A percentile compares a stretch with the other conserved stretches of the same genome.
Conservation (phyloP, 2,329 filamentous ascomycete species). For the Didymella pinodella region DNA sequence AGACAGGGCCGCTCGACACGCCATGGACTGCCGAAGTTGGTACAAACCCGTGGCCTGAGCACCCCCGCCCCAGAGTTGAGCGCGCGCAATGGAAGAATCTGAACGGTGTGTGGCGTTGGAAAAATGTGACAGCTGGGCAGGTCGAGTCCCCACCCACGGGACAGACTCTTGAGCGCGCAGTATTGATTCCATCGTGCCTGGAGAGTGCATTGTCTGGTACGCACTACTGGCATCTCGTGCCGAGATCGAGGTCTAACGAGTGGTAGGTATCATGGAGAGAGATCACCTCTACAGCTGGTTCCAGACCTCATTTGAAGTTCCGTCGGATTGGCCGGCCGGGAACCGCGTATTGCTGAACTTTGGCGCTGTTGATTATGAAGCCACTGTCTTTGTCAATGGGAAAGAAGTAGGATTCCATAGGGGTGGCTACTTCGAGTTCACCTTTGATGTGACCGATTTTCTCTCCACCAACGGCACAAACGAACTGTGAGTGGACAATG, state of each 20-base stretch:
- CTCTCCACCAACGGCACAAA: slow-evolving; percentile 58
- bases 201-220: slow-evolving; percentile 62
- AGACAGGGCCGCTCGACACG: slow-evolving; percentile 49
- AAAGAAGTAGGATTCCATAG: slow-evolving; percentile 60
- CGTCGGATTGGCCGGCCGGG: slow-evolving; percentile 55
- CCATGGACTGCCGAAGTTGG: slow-evolving; percentile 62
- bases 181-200: slow-evolving; percentile 63
- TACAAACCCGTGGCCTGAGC: slow-evolving; percentile 64
- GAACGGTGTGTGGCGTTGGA: slow-evolving; percentile 67
- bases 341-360: slow-evolving; percentile 62
- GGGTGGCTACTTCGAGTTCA: slow-evolving; percentile 70
- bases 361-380: slow-evolving; percentile 66
- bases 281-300: slow-evolving; percentile 57
- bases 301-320: slow-evolving; percentile 61
- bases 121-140: slow-evolving; percentile 52
- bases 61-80: slow-evolving; percentile 65
- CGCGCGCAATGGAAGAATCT: slow-evolving; percentile 64
- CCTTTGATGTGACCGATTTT: slow-evolving; percentile 64
- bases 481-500: slow-evolving; percentile 57
- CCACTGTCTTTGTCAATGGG: slow-evolving; percentile 67
- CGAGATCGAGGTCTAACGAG: neutral
- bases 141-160: slow-evolving; percentile 56
- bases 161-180: slow-evolving; percentile 53
- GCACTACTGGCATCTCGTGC: slow-evolving; percentile 38
- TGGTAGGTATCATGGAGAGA: slow-evolving; percentile 53